phyloP scores from a whole-genome alignment of 352 stramenopile species.

The Phytopythium cucurbitacearum region DNA sequence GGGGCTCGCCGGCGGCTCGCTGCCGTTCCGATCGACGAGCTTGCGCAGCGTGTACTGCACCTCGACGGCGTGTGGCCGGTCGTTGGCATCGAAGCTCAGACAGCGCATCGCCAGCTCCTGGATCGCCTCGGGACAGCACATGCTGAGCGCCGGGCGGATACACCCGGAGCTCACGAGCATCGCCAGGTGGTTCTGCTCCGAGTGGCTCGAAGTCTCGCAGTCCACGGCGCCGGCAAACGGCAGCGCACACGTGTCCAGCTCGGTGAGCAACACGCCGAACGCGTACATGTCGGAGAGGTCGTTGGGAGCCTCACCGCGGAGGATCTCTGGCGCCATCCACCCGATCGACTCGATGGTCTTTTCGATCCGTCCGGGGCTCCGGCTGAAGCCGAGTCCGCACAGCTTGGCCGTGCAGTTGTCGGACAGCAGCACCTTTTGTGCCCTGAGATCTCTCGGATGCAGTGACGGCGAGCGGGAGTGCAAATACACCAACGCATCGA shows the following conservation, averaged over 20 bases:
- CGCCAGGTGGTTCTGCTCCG: slow-evolving; percentile 36
- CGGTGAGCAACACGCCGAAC: slow-evolving; percentile 47
- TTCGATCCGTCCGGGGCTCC: not conserved
- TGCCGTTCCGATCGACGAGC: slow-evolving; percentile 24
- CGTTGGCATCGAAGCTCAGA: slow-evolving; percentile 35
- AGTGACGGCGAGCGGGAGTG: slow-evolving; percentile 28
- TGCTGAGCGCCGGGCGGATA: slow-evolving; percentile 36
- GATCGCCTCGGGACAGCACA: slow-evolving; percentile 39
- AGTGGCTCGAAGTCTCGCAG: slow-evolving; percentile 27
- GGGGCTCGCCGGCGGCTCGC: not conserved
- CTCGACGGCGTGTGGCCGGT: slow-evolving; percentile 29
- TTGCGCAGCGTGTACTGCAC: slow-evolving; percentile 39
- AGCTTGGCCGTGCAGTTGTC: slow-evolving; percentile 47
- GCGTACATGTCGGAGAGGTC: slow-evolving; percentile 40
- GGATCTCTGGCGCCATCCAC: slow-evolving; percentile 53
- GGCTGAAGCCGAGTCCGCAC: slow-evolving; percentile 32
- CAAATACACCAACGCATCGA: slow-evolving; percentile 45
- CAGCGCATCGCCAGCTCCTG: slow-evolving; percentile 41
- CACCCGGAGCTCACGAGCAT: slow-evolving; percentile 41
- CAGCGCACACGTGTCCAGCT: slow-evolving; percentile 52
- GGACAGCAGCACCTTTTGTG: slow-evolving; percentile 35
- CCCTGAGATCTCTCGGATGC: slow-evolving; percentile 32
- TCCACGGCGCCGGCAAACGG: slow-evolving; percentile 37
- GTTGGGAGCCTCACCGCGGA: slow-evolving; percentile 24
- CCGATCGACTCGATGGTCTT: slow-evolving; percentile 16